A percentile compares a stretch with the other conserved stretches of the same genome.
phyloP scores from a whole-genome alignment of 2,329 filamentous ascomycete species.

The Gremmenia infestans region DNA sequence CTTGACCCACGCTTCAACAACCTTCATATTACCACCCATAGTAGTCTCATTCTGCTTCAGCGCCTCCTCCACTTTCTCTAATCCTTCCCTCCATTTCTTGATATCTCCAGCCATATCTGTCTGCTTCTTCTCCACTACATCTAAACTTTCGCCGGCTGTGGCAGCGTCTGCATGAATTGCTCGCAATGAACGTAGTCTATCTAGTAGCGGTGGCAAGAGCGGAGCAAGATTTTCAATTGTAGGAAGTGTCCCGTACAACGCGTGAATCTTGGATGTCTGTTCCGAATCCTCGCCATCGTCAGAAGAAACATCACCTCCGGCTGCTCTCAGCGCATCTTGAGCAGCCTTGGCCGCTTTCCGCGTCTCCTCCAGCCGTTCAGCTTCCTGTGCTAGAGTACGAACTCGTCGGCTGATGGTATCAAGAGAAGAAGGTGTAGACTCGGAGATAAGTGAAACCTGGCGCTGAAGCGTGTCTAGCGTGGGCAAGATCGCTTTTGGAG shows the following conservation, averaged over 20 bases:
- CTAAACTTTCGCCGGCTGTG: conserved; percentile 70
- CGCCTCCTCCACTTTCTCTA: conserved; percentile 72
- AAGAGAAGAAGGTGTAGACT: conserved; percentile 66
- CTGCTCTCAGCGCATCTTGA: conserved; percentile 51
- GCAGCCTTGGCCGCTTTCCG: conserved; percentile 57
- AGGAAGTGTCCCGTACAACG: conserved; percentile 81
- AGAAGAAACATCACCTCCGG: conserved; percentile 32
- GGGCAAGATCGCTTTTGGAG: conserved; percentile 69
- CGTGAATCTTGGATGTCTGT: conserved; percentile 81
- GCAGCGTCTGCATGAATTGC: conserved; percentile 85
- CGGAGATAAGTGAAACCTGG: conserved; percentile 70
- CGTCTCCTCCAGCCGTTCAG: conserved; percentile 64
- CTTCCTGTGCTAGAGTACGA: conserved; percentile 65
- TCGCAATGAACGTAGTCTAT: conserved; percentile 76
- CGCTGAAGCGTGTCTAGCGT: conserved; percentile 76
- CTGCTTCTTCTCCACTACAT: conserved; percentile 73
- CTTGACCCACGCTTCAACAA: conserved; percentile 86
- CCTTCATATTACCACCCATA: conserved; percentile 73
- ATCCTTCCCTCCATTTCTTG: conserved; percentile 75
- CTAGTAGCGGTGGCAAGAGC: conserved; percentile 76
- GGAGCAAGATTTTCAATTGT: conserved; percentile 85
- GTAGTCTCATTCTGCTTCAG: conserved; percentile 65
- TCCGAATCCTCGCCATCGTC: conserved; percentile 56
- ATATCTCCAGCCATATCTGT: conserved; percentile 79
- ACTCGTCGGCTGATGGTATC: conserved; percentile 68